Evolutionary conservation across 768 basidiomycete genomes (phyloP), one percentile per base, ranked within the genome.

Genomic region (Termitomyces sp.): DNA sequence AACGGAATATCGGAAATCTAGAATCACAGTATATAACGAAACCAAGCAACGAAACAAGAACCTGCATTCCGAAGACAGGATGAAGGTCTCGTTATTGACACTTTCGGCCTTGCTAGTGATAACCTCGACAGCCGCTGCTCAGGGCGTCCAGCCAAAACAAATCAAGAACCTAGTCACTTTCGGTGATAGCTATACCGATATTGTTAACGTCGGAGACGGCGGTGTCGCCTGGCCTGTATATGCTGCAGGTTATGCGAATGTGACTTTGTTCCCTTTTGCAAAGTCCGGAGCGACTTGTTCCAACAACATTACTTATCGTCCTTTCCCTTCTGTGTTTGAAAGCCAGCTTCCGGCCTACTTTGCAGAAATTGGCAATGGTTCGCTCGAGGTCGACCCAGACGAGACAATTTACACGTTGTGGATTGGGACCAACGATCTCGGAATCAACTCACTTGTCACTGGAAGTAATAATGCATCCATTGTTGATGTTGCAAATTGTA

Each of bases 361-460:
- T 56, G 68, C 73, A 3, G 77, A 81, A 54, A 72, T 66, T n/a
- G 63, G 67, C 11, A 79, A 81, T 61, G 77, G 78, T 5, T 74
- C 79, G 0, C 67, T 84, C 32, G 67, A 61, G 25, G 67, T 82
- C 40, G 56, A 71, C 17, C 69, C 81, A 0, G 70, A 75, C 1
- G 76, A 84, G 55, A 89, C 87, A 1, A 64, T 88, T 2, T 88
- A 85, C 68, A 83, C 84, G 2, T 74, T 88, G 12, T 89, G 87
- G 87, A 85, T 88, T 62, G 86, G 87, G 17, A 86, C 85, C 4
- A 85, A 84, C 62, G 88, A 89, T 67, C 76, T 89, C 3, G 87
- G 87, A 1, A 77, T 68, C 8, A 76, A 76, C 50, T 79, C 82
- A 9, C 74, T 89, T 37, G 63, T 88, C 15, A 84, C 83, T 0